Conservation (phyloP, 306 rosid genomes). For the Coriaria nepalensis region DNA sequence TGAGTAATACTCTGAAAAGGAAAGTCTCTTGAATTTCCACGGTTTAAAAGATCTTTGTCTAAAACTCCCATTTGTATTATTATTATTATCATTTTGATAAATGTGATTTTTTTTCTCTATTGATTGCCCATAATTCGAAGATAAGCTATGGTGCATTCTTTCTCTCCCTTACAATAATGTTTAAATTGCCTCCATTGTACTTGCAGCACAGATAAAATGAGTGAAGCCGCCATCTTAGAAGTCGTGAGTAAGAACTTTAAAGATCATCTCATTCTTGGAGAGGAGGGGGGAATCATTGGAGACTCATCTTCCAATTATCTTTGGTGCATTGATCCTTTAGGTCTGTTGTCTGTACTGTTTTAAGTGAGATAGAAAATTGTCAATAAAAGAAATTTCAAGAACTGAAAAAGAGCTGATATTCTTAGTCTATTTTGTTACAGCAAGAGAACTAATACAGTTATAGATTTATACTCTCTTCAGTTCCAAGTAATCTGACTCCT, state of each 20-base stretch:
- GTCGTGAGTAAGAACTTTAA: conserved; percentile 55
- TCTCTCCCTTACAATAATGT: conserved; percentile 9
- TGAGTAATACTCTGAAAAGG: too few species aligned
- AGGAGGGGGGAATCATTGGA: conserved; percentile 95
- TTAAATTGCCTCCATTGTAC: conserved; percentile 20
- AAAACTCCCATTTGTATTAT: too few species aligned
- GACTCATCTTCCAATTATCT: conserved; percentile 81
- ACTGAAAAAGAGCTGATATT: too few species aligned
- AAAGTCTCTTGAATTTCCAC: too few species aligned
- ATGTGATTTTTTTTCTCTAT: too few species aligned
- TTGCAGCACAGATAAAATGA: conserved; percentile 88
- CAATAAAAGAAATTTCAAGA: too few species aligned
- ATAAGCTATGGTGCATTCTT: background rate
- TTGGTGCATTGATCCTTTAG: conserved; percentile 98
- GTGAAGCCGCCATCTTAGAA: conserved; percentile 77
- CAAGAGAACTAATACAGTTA: too few species aligned
- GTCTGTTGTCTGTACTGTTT: conserved; percentile 25
- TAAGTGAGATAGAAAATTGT: too few species aligned
- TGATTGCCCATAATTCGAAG: too few species aligned
- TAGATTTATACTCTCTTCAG: too few species aligned
- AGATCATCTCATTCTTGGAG: conserved; percentile 91
- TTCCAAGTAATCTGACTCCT: conserved; percentile 18
- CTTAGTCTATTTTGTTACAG: conserved; percentile 3
- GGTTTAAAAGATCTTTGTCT: too few species aligned
- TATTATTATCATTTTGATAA: too few species aligned